Base-by-base conservation (phyloP, 2,329 filamentous ascomycete species). In the Fusarium longipes region DNA sequence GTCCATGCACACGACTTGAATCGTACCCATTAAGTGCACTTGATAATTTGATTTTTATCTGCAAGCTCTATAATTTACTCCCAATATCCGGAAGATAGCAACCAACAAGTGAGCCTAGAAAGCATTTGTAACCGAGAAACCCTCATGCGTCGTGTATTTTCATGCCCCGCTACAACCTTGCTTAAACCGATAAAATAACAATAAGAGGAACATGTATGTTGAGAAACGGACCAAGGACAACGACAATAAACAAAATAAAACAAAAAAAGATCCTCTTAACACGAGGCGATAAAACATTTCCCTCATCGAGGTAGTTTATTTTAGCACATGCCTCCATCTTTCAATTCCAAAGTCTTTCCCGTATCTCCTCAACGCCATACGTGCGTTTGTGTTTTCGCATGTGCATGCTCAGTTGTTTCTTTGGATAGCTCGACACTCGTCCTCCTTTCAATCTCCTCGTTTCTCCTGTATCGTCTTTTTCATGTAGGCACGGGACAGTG, bases 311-410 rank as follows among this genome's bases (percentile, higher is more conserved):
- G 58, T 45, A 25, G 17, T 20, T 44, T 44, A 27, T 52, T 65
- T 33, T 39, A 58, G 29, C 38, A 50, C 20, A 52, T 54, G 36
- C 22, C 59, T 30, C 49, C 33, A 30, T 47, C 42, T 30, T 60
- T 55, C 50, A 58, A 55, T 60, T 60, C 60, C 60, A 68, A 62
- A 43, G 44, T 61, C 63, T 63, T 63, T 45, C 57, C 54, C 35
- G 40, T 66, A 51, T 73, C 73, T 69, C 73, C 73, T 51, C 73
- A 77, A 75, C 75, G 73, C 75, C 75, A 56, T 62, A 67, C 51
- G 64, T 71, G 71, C 67, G 67, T 74, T 58, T 49, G 56, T 70
- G 58, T 65, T 48, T 64, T 51, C 63, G 55, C 59, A 63, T 62
- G 45, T 59, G 38, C 47, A 63, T 69, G 55, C 50, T 64, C 40